A percentile compares a stretch with the other conserved stretches of the same genome.
Conservation (phyloP, 768 basidiomycete genomes). For the Suillus brevipes region DNA sequence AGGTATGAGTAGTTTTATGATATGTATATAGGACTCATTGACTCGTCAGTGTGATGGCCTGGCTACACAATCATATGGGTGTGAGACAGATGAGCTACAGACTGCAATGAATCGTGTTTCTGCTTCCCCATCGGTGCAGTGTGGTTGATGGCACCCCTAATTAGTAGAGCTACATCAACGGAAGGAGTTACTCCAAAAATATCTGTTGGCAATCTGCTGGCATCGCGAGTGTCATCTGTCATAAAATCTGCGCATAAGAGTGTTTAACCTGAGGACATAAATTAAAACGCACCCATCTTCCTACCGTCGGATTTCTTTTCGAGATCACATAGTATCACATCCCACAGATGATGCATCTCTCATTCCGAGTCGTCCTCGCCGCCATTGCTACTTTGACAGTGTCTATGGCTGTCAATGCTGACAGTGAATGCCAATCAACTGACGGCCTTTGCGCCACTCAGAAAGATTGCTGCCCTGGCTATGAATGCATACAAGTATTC, state of each 20-base stretch:
- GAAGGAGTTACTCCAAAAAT: no score
- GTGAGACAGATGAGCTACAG: not conserved
- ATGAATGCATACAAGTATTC: not conserved
- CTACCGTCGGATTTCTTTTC: not conserved
- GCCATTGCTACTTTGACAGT: not conserved
- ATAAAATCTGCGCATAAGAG: not conserved
- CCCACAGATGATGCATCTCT: not conserved
- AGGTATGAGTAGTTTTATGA: no score
- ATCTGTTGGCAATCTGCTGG: not conserved
- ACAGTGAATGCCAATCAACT: not conserved
- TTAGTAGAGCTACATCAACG: no score
- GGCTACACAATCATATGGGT: not conserved
- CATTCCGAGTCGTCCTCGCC: not conserved
- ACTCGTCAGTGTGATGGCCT: not conserved
- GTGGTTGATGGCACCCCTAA: no score
- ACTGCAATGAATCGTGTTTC: no score
- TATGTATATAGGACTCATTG: no score
- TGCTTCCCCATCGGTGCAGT: no score
- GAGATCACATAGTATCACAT: not conserved
- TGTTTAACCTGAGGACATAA: not conserved
- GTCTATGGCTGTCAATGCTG: not conserved
- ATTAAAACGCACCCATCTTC: not conserved
- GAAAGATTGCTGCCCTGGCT: not conserved
- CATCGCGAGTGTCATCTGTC: not conserved
- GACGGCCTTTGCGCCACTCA: accelerated